phyloP scores from a whole-genome alignment of 2,329 filamentous ascomycete species.

The Epichloe elymi region DNA sequence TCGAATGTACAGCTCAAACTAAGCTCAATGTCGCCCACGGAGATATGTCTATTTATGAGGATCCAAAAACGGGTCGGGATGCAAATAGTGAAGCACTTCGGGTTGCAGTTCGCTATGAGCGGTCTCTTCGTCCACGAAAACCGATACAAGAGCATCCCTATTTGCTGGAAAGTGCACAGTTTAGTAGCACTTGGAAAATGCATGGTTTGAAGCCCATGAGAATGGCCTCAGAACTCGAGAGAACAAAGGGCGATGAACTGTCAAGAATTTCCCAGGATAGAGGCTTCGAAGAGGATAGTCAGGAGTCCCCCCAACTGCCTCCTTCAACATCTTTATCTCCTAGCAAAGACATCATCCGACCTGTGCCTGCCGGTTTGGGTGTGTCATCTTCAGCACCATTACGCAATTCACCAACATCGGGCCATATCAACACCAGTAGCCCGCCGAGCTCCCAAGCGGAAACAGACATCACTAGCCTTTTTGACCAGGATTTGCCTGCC shows the following conservation, averaged over 20 bases:
- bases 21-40: background rate
- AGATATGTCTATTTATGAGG: background rate
- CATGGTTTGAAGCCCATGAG: conserved; percentile 41
- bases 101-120: conserved; percentile 23
- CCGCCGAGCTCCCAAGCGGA: conserved; percentile 21
- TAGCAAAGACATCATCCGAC: conserved; percentile 8
- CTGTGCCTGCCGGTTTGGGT: conserved; percentile 10
- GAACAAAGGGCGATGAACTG: conserved; percentile 28
- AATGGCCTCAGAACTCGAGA: conserved; percentile 21
- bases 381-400: conserved; percentile 17
- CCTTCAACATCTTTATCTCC: conserved; percentile 23
- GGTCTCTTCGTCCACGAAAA: conserved; percentile 44
- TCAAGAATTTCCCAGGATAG: conserved; percentile 39
- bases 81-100: conserved; percentile 11
- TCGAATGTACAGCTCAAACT: background rate
- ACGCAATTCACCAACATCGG: conserved; percentile 15
- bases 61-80: background rate
- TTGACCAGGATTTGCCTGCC: conserved; percentile 25
- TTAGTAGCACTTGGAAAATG: conserved; percentile 37
- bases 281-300: conserved; percentile 40
- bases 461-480: conserved; percentile 24
- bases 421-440: conserved; percentile 18
- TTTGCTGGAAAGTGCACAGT: conserved; percentile 40
- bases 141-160: conserved; percentile 50
- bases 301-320: conserved; percentile 21